These are phyloP conservation scores for Blastocystis sp. DNA, from an alignment of 352 stramenopile species.

Conservation along the genomic window DNA sequence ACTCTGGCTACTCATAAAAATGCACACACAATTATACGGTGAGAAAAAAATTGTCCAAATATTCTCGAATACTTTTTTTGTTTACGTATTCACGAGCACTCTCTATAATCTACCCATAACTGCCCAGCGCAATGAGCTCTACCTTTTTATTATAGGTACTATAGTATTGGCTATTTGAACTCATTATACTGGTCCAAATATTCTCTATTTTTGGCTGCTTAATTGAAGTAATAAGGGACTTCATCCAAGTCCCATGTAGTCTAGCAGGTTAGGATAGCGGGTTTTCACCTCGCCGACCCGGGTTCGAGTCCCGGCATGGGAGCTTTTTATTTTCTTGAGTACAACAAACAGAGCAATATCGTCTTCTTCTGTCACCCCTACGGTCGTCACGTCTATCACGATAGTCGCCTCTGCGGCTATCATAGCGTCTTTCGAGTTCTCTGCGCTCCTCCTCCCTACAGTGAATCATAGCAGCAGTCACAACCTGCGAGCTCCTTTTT, in stretches of 20 bases:
- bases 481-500: background rate
- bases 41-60: background rate
- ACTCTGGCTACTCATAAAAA: background rate
- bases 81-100: background rate
- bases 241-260: slow-evolving; percentile 5
- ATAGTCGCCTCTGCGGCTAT: background rate
- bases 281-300: slow-evolving; percentile 50
- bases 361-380: background rate
- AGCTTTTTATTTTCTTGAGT: background rate
- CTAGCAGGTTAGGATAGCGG: slow-evolving; percentile 49
- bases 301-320: slow-evolving; percentile 38
- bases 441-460: background rate
- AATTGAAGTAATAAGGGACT: background rate
- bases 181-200: background rate
- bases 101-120: background rate
- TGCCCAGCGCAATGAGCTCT: background rate
- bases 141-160: background rate
- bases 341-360: background rate
- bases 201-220: background rate
- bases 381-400: background rate
- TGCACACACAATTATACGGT: background rate
- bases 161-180: background rate
- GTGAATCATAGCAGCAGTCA: background rate
- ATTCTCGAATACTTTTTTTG: background rate
- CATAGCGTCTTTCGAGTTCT: background rate